Base-by-base conservation (phyloP, 148 eudicot species). In the Pouteria glomerata region DNA sequence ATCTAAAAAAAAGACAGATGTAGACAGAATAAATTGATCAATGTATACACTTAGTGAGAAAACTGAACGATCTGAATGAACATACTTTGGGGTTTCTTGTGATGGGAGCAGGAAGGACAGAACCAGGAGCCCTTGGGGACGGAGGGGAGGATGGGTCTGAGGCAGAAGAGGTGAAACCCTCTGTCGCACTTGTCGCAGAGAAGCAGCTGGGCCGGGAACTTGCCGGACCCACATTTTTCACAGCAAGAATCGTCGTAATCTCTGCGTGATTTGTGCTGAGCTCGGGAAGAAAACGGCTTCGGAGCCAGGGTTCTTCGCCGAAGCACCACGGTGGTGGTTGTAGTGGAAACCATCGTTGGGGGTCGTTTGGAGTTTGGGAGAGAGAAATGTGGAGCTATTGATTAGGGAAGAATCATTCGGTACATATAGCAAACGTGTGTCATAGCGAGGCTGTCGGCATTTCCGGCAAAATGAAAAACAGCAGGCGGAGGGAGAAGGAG, bases 151-250 rank as follows among this genome's bases (percentile, higher is more conserved):
- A 90, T 83, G 24, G 99, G 99, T 11, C 81, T 75, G 37, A 95
- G 89, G 66, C 99, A 95, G 65, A 82, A 92, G 19, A 92, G 71
- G 70, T 95, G 99, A 63, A 70, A 95, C 14, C 99, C 99, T 23
- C 73, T 52, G 65, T 92, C 99, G 42, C 98, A 92, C 0, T 87
- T 80, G 52, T 92, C 98, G 60, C 98, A 92, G 0, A 92, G 71
- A 3, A 92, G 77, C 41, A 92, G 81, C 80, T 90, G 71, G 7
- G 82, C 65, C 8, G 74, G 79, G 57, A 56, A 51, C 0, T 86
- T 75, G 41, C 93, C 98, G 39, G 91, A 92, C 57, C 90, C 85
- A 58, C 98, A 92, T 60, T 86, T 80, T 77, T 90, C 82, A 39
- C 98, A 92, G 31, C 68, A 24, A 6, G 81, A 69, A 29, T 90